Evolutionary conservation across 2,329 filamentous ascomycete genomes (phyloP).

Genomic region (Pyricularia sp.): DNA sequence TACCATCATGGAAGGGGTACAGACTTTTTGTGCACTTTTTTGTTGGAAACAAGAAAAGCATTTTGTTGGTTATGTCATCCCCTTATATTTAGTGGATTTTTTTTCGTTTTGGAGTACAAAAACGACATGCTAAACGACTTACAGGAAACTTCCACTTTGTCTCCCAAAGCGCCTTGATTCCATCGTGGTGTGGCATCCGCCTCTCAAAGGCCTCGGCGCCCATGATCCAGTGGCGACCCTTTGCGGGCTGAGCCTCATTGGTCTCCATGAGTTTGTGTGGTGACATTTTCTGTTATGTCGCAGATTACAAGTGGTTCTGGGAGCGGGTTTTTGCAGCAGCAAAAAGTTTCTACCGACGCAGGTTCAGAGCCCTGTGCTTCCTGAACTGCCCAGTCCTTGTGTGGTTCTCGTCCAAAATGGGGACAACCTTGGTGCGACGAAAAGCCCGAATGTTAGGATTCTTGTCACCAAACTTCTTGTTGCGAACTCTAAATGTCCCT

Average conservation of each 20-base stretch:
- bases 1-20: constrained; percentile 64
- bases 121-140: constrained; percentile 14
- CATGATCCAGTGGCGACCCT: constrained; percentile 26
- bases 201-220: constrained; percentile 27
- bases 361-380: constrained; percentile 19
- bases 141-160: constrained; percentile 62
- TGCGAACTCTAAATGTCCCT: constrained; percentile 9
- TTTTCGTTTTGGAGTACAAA: not conserved
- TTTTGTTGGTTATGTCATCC: not conserved
- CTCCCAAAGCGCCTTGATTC: constrained; percentile 55
- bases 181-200: constrained; percentile 42
- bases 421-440: constrained; percentile 11
- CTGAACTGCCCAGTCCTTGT: constrained; percentile 15
- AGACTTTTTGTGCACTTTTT: constrained; percentile 43
- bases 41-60: not conserved
- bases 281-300: constrained; percentile 13
- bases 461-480: constrained; percentile 7
- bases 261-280: constrained; percentile 12
- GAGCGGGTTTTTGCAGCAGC: not conserved
- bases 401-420: constrained; percentile 10
- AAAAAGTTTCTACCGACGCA: constrained; percentile 9
- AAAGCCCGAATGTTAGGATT: constrained; percentile 4
- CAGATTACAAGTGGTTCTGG: constrained; percentile 2
- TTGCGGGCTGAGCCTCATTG: not conserved
- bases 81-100: not conserved